A percentile compares a stretch with the other conserved stretches of the same genome.
Evolutionary conservation across 1,139 yeast genomes (phyloP).

Genomic region (Candida freyschussii): DNA sequence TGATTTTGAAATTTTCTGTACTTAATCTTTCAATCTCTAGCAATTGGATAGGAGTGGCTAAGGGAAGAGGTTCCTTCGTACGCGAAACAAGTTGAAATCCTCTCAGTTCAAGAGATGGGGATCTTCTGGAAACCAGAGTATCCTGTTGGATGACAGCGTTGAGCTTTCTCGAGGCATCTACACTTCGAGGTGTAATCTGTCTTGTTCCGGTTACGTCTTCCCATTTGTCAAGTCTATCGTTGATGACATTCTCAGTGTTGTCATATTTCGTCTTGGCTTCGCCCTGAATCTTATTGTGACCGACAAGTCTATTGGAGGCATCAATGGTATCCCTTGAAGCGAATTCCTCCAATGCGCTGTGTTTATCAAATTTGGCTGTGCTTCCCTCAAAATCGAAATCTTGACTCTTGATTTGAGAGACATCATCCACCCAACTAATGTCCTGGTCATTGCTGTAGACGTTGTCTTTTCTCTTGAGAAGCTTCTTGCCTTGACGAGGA

Average conservation of each 20-base stretch:
- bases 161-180: conserved; percentile 10
- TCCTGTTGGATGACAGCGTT: conserved; percentile 11
- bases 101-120: conserved; percentile 20
- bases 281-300: conserved; percentile 64
- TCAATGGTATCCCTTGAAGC: conserved; percentile 57
- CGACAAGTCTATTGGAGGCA: conserved; percentile 63
- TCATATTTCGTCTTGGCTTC: conserved; percentile 46
- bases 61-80: conserved; percentile 38
- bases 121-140: conserved; percentile 8
- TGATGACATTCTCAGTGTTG: conserved; percentile 70
- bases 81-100: conserved; percentile 13
- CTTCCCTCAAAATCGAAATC: conserved; percentile 89
- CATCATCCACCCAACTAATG: conserved; percentile 52
- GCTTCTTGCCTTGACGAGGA: too few species aligned
- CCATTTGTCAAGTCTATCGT: conserved; percentile 30
- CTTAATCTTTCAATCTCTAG: conserved; percentile 71
- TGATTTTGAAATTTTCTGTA: conserved; percentile 47
- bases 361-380: conserved; percentile 77
- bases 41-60: conserved; percentile 76
- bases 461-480: too few species aligned
- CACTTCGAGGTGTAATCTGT: too few species aligned
- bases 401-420: conserved; percentile 45
- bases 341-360: conserved; percentile 73
- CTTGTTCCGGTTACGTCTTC: conserved; percentile 1
- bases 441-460: conserved; percentile 17